phyloP scores from a whole-genome alignment of 2,329 filamentous ascomycete genomes.

The Trichophaea hybrida region DNA sequence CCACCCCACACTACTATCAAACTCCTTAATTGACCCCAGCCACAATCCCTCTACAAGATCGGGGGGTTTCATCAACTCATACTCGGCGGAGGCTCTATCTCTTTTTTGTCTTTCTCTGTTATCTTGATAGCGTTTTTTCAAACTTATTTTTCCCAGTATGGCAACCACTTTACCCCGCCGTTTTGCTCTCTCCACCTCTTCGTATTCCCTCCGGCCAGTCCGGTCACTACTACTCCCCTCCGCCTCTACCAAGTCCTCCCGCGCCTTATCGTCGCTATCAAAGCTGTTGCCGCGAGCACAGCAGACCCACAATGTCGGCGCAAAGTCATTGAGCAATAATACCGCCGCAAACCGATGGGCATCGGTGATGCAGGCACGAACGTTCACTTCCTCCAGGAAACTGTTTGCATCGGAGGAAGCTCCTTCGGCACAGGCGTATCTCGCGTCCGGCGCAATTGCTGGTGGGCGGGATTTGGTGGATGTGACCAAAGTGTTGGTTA shows the following conservation, averaged over 20 bases:
- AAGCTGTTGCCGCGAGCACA: slow-evolving; percentile 16
- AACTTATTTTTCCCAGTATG: background rate
- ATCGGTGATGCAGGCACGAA: slow-evolving; percentile 20
- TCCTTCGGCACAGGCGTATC: slow-evolving; percentile 71
- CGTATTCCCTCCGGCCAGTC: slow-evolving; percentile 6
- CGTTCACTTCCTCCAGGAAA: slow-evolving; percentile 20
- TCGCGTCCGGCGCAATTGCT: slow-evolving; percentile 76
- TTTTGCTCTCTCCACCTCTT: slow-evolving; percentile 10
- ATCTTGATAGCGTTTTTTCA: background rate
- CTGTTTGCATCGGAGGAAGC: slow-evolving; percentile 39
- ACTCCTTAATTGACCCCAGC: background rate
- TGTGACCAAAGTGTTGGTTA: slow-evolving; percentile 93
- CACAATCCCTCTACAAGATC: background rate
- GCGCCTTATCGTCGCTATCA: slow-evolving; percentile 19
- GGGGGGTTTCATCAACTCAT: background rate
- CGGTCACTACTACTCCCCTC: slow-evolving; percentile 3
- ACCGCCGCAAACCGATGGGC: slow-evolving; percentile 13
- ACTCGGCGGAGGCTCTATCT: background rate
- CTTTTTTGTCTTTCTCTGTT: background rate
- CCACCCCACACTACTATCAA: no score
- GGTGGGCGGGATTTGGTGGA: slow-evolving; percentile 61
- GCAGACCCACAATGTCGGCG: background rate
- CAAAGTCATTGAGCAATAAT: background rate
- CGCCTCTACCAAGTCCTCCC: slow-evolving; percentile 12
- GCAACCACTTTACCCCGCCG: slow-evolving; percentile 18